A percentile compares a stretch with the other conserved stretches of the same genome.
These are phyloP conservation scores for Phytophthora lateralis DNA, from an alignment of 352 stramenopile genomes.

Conservation along the genomic window DNA sequence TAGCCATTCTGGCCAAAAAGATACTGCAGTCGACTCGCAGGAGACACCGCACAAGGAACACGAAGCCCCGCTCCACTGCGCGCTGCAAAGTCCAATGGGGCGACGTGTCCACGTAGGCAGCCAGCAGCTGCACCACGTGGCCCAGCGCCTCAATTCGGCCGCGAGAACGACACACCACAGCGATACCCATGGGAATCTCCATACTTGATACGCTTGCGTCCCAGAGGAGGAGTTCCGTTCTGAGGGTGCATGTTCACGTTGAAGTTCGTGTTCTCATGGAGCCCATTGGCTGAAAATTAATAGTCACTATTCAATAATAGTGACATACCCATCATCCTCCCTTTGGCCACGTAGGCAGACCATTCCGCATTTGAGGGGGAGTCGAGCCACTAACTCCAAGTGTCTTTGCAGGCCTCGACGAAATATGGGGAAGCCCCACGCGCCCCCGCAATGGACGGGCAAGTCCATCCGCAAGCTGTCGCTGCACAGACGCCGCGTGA, in stretches of 20 bases:
- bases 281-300: background rate
- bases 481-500: slow-evolving; percentile 62
- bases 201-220: background rate
- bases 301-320: background rate
- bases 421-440: slow-evolving; percentile 43
- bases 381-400: too few relatives aligned
- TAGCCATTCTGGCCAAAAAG: slow-evolving; percentile 7
- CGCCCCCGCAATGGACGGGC: slow-evolving; percentile 64
- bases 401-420: background rate
- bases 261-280: slow-evolving; percentile 4
- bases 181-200: slow-evolving; percentile 22
- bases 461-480: slow-evolving; percentile 73
- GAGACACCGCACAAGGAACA: slow-evolving; percentile 49
- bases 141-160: slow-evolving; percentile 30
- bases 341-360: slow-evolving; percentile 17
- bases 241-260: slow-evolving; percentile 26
- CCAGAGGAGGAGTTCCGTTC: slow-evolving; percentile 14
- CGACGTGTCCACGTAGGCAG: slow-evolving; percentile 43
- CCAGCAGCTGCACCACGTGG: slow-evolving; percentile 48
- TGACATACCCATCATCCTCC: slow-evolving; percentile 11
- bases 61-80: slow-evolving; percentile 39
- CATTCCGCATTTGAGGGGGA: slow-evolving; percentile 17
- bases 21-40: slow-evolving; percentile 32
- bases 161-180: slow-evolving; percentile 27
- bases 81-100: slow-evolving; percentile 44